Evolutionary conservation across 108 stramenopile species (phyloP), one percentile per base, ranked within the genome.

Genomic region (Nitzschia palea): DNA sequence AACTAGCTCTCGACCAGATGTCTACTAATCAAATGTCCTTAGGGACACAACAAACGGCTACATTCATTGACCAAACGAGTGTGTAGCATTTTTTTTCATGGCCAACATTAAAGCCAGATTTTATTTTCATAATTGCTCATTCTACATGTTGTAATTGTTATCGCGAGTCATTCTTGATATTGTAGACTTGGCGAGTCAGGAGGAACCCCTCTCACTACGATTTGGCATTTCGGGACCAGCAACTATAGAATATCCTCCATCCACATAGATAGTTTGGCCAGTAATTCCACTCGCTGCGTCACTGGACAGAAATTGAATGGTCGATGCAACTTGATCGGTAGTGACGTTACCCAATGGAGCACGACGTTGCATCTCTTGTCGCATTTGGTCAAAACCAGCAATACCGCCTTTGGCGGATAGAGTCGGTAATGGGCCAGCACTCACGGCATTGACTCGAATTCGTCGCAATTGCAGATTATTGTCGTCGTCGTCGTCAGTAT

Each of bases 371-470:
- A 76, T 64, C 3, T 78, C 63, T 15, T 68, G 66, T 26, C 65
- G 55, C 64, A 88, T 74, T 0, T 22, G n/a, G 27, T 44, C 47
- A 72, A 89, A 89, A n/a, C 65, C 40, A 1, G 69, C 37, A 44
- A 89, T 83, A 1, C 78, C 78, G 4, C 84, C 84, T 26, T 77
- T 74, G 14, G 84, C 80, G 23, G 87, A 77, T 18, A 80, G 25
- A 22, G 87, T 89, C 30, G 67, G 60, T 27, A 89, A 35, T 2
- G 87, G 84, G 10, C 87, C 87, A 8, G 83, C 80, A n/a, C 81
- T 78, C 0, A 89, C 82, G 2, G 77, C 79, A 74, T 89, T 89
- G 60, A 85, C 83, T 31, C 82, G 77, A 43, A 85, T 51, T 20
- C 47, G 47, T 10, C 10, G 12, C 10, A 12, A 40, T 6, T 6